phyloP scores from a whole-genome alignment of 768 basidiomycete genomes.

The Sutorius australiensis region DNA sequence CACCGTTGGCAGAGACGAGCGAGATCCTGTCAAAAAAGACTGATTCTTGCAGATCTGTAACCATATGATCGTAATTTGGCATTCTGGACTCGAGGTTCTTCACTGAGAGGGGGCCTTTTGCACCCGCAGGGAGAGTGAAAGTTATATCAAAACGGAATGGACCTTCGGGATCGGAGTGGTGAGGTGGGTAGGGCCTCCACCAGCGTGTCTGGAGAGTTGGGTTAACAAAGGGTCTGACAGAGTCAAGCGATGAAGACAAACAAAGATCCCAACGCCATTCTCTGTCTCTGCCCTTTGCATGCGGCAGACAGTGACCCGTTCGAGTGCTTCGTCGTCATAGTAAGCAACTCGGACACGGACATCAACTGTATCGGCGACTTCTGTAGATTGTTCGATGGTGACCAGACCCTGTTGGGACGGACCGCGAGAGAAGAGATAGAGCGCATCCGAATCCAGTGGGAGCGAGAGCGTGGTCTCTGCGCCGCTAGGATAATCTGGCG shows the following conservation, averaged over 20 bases:
- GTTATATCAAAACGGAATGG: conserved; percentile 34
- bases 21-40: conserved; percentile 37
- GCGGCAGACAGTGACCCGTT: conserved; percentile 29
- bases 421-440: conserved; percentile 33
- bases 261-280: conserved; percentile 35
- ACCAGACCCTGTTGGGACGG: conserved; percentile 25
- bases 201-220: conserved; percentile 31
- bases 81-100: conserved; percentile 42
- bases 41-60: conserved; percentile 33
- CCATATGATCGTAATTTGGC: conserved; percentile 36
- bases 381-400: conserved; percentile 28
- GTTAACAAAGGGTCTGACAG: neutral
- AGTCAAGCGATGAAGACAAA: conserved; percentile 13
- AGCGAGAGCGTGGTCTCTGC: conserved; percentile 29
- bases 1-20: conserved; percentile 35
- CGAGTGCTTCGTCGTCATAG: conserved; percentile 12
- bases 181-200: neutral
- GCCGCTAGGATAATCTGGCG: conserved; percentile 17
- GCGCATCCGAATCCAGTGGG: conserved; percentile 27
- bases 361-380: conserved; percentile 24
- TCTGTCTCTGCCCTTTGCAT: conserved; percentile 23
- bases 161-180: conserved; percentile 1
- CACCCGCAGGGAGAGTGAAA: conserved; percentile 36
- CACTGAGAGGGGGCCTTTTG: conserved; percentile 29
- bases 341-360: conserved; percentile 30